phyloP scores from a whole-genome alignment of 371 early-diverging fungal species.

The Apophysomyces ossiformis region DNA sequence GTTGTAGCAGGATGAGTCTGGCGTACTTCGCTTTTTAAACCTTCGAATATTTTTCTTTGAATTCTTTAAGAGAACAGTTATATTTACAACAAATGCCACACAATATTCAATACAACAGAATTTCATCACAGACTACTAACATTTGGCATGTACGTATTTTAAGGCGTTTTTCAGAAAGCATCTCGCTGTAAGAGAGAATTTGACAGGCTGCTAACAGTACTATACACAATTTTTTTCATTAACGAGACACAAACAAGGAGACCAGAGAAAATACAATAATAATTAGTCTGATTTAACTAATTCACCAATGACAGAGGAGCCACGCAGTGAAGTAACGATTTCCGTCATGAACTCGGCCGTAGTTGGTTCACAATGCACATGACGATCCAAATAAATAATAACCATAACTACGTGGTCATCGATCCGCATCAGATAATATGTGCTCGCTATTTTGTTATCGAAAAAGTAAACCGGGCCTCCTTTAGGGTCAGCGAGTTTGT shows the following conservation, averaged over 20 bases:
- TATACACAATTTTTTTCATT: neutral
- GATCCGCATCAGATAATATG: constrained; percentile 63
- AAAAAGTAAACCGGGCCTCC: constrained; percentile 53
- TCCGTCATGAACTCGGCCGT: constrained; percentile 59
- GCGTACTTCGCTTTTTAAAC: neutral
- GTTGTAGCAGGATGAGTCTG: neutral
- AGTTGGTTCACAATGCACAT: constrained; percentile 51
- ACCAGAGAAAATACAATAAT: neutral
- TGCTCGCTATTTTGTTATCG: constrained; percentile 59
- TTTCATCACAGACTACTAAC: constrained; percentile 9
- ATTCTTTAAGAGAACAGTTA: constrained; percentile 9
- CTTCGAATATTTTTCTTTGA: neutral
- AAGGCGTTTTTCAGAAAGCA: neutral
- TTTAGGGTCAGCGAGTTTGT: constrained; percentile 49
- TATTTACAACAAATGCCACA: constrained; percentile 9
- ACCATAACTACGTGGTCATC: constrained; percentile 63
- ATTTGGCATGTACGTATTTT: constrained; percentile 9
- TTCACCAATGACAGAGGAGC: constrained; percentile 44
- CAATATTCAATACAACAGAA: neutral
- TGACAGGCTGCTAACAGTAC: constrained; percentile 5
- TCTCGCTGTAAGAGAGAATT: constrained; percentile 3
- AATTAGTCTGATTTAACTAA: constrained; percentile 33
- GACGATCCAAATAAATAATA: constrained; percentile 63
- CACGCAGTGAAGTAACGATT: constrained; percentile 42
- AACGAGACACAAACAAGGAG: constrained; percentile 1